Evolutionary conservation across 805 yeast species (phyloP), one percentile per base, ranked within the genome.

Genomic region (Ogataea zsoltii): DNA sequence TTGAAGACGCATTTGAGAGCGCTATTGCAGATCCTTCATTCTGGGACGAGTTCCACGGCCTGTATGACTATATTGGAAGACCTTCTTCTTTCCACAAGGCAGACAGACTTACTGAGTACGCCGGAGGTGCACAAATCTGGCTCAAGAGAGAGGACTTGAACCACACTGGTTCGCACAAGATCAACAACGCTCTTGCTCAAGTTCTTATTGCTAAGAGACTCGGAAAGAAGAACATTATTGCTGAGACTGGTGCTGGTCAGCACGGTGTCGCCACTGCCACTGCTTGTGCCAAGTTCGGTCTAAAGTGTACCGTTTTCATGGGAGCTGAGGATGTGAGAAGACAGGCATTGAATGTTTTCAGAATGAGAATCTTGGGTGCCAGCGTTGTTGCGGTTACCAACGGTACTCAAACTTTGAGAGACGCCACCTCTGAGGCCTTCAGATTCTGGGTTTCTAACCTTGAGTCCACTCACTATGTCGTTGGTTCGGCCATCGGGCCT

Each of bases 291-390:
- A 86, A 86, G 62, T 87, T 94, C 58, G 99, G 99, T 42, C 67
- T 94, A 69, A 80, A 86, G 65, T 94, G 99, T 74, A 88, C 88
- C 13, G 96, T 94, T 29, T 92, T 80, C 63, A 94, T 94, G 99
- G 99, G 99, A 52, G 98, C 98, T 36, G 99, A 94, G 71, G 99
- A 94, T 72, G 96, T 88, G 35, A 85, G 97, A 68, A 88, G 99
- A 70, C 99, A 94, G 76, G 97, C 99, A 12, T 76, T 94, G 55
- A 94, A 94, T 62, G 99, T 94, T 32, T 94, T 94, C 77, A 82
- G 99, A 75, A 94, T 94, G 96, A 79, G 89, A 68, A 85, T 94
- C 39, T 75, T 94, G 51, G 99, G 99, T 57, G 99, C 99, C 33
- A 84, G 87, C 44, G 99, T 94, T 47, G 80, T 92, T 51, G 85